Evolutionary conservation across 768 basidiomycete species (phyloP).

Genomic region (Clavulina sp.): DNA sequence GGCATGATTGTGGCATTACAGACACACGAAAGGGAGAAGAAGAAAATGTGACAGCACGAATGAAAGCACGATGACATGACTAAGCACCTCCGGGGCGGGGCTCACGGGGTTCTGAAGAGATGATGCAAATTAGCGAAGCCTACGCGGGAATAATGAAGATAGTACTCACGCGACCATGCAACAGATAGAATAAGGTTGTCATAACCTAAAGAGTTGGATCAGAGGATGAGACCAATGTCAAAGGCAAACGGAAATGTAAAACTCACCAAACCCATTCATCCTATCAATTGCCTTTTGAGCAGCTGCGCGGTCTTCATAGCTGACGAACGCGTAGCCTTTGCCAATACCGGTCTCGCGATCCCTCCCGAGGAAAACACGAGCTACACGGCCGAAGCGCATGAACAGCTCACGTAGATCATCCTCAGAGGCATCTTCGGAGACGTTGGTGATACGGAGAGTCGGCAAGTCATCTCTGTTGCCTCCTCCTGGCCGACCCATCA

Average conservation of each 20-base stretch:
- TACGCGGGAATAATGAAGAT: background rate
- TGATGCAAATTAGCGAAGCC: background rate
- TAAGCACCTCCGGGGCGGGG: background rate
- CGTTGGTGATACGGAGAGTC: conserved; percentile 91
- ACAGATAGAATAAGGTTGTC: conserved; percentile 72
- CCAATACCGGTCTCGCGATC: conserved; percentile 90
- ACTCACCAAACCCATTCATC: conserved; percentile 60
- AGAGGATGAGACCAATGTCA: background rate
- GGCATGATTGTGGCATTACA: too few species aligned
- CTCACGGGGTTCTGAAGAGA: background rate
- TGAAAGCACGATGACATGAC: too few species aligned
- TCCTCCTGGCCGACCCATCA: conserved; percentile 43
- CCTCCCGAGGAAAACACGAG: conserved; percentile 82
- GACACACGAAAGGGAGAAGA: too few species aligned
- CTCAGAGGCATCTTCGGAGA: conserved; percentile 89
- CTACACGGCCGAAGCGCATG: conserved; percentile 65
- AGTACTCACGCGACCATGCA: conserved; percentile 43
- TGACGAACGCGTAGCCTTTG: conserved; percentile 95
- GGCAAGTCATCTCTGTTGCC: conserved; percentile 76
- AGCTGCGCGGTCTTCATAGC: conserved; percentile 63
- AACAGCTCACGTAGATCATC: conserved; percentile 88
- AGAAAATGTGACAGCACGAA: too few species aligned
- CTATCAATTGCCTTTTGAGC: conserved; percentile 86
- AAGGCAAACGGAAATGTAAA: background rate
- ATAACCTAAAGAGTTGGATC: conserved; percentile 26